phyloP scores from a whole-genome alignment of 352 stramenopile genomes.

The Phytophthora tubulina region DNA sequence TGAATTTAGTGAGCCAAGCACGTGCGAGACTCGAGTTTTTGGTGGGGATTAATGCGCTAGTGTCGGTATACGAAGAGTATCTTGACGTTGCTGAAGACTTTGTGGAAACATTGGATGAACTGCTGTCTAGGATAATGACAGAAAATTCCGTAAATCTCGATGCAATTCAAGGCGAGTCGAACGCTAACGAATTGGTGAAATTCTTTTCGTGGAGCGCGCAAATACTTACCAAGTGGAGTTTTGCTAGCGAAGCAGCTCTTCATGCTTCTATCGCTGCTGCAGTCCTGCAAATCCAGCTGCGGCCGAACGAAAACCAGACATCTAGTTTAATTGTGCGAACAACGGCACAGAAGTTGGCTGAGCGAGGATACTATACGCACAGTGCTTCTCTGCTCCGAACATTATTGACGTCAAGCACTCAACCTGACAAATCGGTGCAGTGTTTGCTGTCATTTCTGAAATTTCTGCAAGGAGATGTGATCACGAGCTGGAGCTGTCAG shows the following conservation, averaged over 20 bases:
- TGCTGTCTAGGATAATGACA: constrained; percentile 28
- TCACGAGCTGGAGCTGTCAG: constrained; percentile 3
- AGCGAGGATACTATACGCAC: constrained; percentile 41
- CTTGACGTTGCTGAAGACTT: constrained; percentile 10
- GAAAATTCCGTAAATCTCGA: constrained; percentile 1
- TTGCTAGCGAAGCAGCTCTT: constrained; percentile 37
- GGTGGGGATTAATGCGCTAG: constrained; percentile 40
- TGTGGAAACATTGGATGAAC: constrained; percentile 32
- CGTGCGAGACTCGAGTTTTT: constrained; percentile 51
- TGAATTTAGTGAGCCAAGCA: constrained; percentile 32
- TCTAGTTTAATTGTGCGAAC: constrained; percentile 5
- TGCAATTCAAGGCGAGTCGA: not conserved
- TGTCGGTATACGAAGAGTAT: constrained; percentile 48
- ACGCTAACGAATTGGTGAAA: constrained; percentile 17
- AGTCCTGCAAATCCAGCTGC: constrained; percentile 20
- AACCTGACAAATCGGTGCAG: not conserved
- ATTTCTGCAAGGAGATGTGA: constrained; percentile 45
- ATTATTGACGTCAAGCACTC: constrained; percentile 4
- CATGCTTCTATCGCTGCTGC: constrained; percentile 39
- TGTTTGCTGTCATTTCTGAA: constrained; percentile 43
- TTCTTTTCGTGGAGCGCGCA: constrained; percentile 38
- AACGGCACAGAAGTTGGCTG: constrained; percentile 27
- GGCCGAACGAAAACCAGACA: not conserved
- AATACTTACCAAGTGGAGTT: constrained; percentile 29
- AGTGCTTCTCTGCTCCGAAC: constrained; percentile 28